Evolutionary conservation across 176 grass and related monocot genomes (phyloP), one percentile per base, ranked within the genome.

Genomic region (Bonia amplexicaulis): DNA sequence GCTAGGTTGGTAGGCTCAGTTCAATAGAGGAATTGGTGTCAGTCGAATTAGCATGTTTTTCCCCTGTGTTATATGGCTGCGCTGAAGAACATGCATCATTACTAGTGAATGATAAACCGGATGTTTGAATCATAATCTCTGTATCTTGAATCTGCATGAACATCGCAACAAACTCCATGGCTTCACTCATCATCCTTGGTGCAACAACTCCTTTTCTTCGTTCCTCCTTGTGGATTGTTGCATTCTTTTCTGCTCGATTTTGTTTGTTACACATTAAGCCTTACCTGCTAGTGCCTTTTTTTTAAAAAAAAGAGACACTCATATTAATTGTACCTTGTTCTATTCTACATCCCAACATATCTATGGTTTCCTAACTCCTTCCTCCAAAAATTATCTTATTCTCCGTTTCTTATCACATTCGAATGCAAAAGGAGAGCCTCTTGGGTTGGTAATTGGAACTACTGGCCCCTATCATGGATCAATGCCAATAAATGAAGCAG

Each of bases 261-360:
- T 82, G 78, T 85, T 85, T 86, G 88, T 64, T 86, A 71, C 63
- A 77, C 71, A 37, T 6, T 37, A 37, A 37, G 44, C 51, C 49
- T 75, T 61, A 80, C 85, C 60, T 74, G 12, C 74, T 26, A 23
- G 45, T 72, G 52, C 12, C 31, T 3, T 16, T 68, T 71, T 9
- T 88, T 66, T 71, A 20, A 41, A 2, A 16, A 6, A 60, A 2
- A 53, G 35, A 75, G 19, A 81, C 26, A 11, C 31, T 44, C 3
- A 13, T 70, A 84, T 84, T 88, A 42, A 88, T 58, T 79, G 80
- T 23, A 46, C 60, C 44, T 52, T 88, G 73, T 88, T 82, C 73
- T 62, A 6, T 65, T 71, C 62, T 42, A 68, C 49, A 15, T 48
- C 40, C 16, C 69, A 61, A 35, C 58, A 44, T 12, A 31, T 62